A percentile compares a stretch with the other conserved stretches of the same genome.
Evolutionary conservation across 768 basidiomycete species (phyloP).

Genomic region (Collybia sp.): DNA sequence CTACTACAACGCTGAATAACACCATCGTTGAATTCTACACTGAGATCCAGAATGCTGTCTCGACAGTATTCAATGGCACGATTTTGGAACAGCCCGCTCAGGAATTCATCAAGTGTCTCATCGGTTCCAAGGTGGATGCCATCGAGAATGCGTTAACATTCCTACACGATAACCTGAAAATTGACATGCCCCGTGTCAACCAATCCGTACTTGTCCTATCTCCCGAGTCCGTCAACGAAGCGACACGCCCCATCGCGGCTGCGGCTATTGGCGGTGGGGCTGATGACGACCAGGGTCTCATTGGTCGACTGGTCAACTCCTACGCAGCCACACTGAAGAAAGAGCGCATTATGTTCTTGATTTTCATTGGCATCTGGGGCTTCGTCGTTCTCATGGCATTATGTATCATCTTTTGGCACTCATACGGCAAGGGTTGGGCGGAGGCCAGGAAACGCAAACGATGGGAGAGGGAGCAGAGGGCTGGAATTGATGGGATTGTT

Average conservation of each 20-base stretch:
- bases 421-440: constrained; percentile 45
- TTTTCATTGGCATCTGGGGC: constrained; percentile 84
- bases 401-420: constrained; percentile 66
- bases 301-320: constrained; percentile 66
- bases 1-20: constrained; percentile 81
- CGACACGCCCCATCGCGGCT: constrained; percentile 72
- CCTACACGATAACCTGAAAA: constrained; percentile 79
- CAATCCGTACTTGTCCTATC: constrained; percentile 75
- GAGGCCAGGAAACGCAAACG: constrained; percentile 42
- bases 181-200: constrained; percentile 78
- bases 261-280: constrained; percentile 70
- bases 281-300: constrained; percentile 50
- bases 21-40: constrained; percentile 86
- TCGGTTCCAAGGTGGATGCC: constrained; percentile 87
- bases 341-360: constrained; percentile 77
- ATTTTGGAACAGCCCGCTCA: constrained; percentile 77
- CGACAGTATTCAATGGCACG: constrained; percentile 77
- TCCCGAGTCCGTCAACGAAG: constrained; percentile 64
- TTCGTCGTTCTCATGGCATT: constrained; percentile 81
- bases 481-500: constrained; percentile 39
- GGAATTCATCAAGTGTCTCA: constrained; percentile 84
- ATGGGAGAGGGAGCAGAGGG: constrained; percentile 50
- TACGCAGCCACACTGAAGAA: constrained; percentile 73
- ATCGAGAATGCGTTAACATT: constrained; percentile 89
- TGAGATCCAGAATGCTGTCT: constrained; percentile 78